Evolutionary conservation across 2,329 filamentous ascomycete genomes (phyloP), one percentile per base, ranked within the genome.

Genomic region (Thelonectria olida): DNA sequence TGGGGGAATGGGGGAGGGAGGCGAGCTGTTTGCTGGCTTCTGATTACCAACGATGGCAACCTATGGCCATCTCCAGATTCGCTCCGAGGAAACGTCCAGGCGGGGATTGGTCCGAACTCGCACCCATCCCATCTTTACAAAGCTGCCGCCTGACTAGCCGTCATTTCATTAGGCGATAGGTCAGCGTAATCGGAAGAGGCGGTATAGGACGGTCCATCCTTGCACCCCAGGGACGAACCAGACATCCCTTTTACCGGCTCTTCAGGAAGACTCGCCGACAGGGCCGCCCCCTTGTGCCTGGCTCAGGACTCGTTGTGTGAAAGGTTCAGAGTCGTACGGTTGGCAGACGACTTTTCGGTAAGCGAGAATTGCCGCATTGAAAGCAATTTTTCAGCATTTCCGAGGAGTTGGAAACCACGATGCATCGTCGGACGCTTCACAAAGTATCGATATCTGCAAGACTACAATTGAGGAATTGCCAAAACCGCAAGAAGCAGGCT

Each of bases 91-190:
- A 72, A 72, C 57, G 58, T 47, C 63, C 36, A 44, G 45, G 52
- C 55, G 59, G 62, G 64, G 66, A 72, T 72, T 72, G 69, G 69
- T 69, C 67, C 69, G 69, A 69, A 52, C 62, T 71, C 63, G 69
- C 66, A 58, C 28, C 7, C 36, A 19, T 22, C 13, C 23, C 19
- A 45, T 45, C 41, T 45, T 42, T 20, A 47, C 10, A 28, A 42
- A 36, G 28, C 28, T 7, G 13, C 58, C 36, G 27, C 47, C 56
- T 19, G 56, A 23, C 42, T 52, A 51, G 61, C 66, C 63, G 55
- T 53, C 58, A 25, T 39, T 61, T 50, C 22, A 53, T 68, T 65
- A 56, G 65, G 42, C 54, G 50, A 70, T 70, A 64, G 68, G 69
- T 69, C 63, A 71, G 67, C 66, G 52, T 44, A 70, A 67, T 69